phyloP scores from a whole-genome alignment of 371 early-diverging fungal genomes.

The Choanephora cucurbitarum region DNA sequence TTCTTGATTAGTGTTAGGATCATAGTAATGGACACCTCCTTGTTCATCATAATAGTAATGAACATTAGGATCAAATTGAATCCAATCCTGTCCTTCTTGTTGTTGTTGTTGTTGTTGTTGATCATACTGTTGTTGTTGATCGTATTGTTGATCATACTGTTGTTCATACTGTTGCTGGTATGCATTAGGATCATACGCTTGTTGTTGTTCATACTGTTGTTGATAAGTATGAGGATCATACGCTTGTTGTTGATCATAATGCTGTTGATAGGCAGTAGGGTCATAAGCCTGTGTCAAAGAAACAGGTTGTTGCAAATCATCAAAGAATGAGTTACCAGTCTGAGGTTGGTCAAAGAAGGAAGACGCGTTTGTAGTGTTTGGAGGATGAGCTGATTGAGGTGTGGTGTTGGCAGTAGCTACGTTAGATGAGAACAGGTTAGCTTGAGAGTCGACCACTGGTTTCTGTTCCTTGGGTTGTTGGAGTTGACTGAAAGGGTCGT shows the following conservation, averaged over 20 bases:
- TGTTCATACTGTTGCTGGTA: not conserved
- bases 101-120: conserved; percentile 10
- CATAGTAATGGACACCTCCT: conserved; percentile 38
- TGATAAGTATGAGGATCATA: not conserved
- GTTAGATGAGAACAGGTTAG: conserved; percentile 9
- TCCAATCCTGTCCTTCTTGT: conserved; percentile 11
- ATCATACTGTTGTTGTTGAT: conserved; percentile 1
- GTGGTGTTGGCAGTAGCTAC: not conserved
- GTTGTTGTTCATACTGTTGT: not conserved
- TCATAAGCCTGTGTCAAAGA: conserved; percentile 15
- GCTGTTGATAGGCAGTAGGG: not conserved
- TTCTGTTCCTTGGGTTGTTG: conserved; percentile 2
- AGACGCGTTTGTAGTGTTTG: conserved; percentile 17
- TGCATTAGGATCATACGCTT: conserved; percentile 19
- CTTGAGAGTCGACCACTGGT: conserved; percentile 3
- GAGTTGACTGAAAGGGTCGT: conserved; percentile 20
- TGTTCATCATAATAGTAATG: conserved; percentile 48
- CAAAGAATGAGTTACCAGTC: conserved; percentile 12
- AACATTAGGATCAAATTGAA: conserved; percentile 35
- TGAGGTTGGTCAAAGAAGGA: conserved; percentile 27
- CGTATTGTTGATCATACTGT: not conserved
- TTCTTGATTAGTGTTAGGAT: conserved; percentile 41
- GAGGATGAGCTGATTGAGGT: conserved; percentile 1
- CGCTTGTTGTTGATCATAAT: conserved; percentile 8
- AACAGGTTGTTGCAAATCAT: conserved; percentile 3